These are phyloP conservation scores for Hericium erinaceus DNA, from an alignment of 768 basidiomycete genomes.

Conservation along the genomic window DNA sequence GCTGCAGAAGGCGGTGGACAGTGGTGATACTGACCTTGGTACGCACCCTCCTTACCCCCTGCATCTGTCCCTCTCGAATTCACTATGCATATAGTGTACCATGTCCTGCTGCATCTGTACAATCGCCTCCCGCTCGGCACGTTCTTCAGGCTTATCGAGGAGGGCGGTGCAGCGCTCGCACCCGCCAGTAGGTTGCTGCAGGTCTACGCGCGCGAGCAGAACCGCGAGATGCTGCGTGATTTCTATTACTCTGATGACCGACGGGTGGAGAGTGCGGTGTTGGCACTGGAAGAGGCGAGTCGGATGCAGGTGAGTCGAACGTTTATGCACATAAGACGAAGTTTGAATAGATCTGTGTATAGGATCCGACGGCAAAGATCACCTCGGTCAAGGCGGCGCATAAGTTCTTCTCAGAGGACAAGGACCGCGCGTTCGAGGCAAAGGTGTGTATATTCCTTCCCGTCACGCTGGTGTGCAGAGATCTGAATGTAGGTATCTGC, in stretches of 20 bases:
- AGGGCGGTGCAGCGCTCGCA: conserved; percentile 66
- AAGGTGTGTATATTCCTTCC: conserved; percentile 43
- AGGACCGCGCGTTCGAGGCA: conserved; percentile 83
- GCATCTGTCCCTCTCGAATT: not conserved
- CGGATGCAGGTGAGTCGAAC: conserved; percentile 43
- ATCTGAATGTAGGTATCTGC: not conserved
- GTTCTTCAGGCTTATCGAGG: conserved; percentile 93
- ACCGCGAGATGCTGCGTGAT: conserved; percentile 85
- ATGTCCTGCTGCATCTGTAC: conserved; percentile 83
- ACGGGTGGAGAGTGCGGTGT: conserved; percentile 84
- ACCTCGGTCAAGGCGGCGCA: conserved; percentile 71
- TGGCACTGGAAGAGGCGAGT: conserved; percentile 77
- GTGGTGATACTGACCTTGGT: conserved; percentile 95
- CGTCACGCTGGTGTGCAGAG: not conserved
- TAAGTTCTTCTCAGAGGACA: conserved; percentile 93
- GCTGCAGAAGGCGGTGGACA: conserved; percentile 82
- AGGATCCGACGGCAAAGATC: conserved; percentile 72
- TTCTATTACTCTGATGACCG: conserved; percentile 98
- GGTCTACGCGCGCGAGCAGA: conserved; percentile 85
- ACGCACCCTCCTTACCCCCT: conserved; percentile 10
- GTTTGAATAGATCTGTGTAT: not conserved
- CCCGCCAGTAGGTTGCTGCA: conserved; percentile 76
- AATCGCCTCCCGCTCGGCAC: conserved; percentile 76
- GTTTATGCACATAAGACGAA: not conserved
- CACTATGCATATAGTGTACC: conserved; percentile 56